Conservation (phyloP, 1,284 basidiomycete genomes). For the Papiliotrema nemorosa region DNA sequence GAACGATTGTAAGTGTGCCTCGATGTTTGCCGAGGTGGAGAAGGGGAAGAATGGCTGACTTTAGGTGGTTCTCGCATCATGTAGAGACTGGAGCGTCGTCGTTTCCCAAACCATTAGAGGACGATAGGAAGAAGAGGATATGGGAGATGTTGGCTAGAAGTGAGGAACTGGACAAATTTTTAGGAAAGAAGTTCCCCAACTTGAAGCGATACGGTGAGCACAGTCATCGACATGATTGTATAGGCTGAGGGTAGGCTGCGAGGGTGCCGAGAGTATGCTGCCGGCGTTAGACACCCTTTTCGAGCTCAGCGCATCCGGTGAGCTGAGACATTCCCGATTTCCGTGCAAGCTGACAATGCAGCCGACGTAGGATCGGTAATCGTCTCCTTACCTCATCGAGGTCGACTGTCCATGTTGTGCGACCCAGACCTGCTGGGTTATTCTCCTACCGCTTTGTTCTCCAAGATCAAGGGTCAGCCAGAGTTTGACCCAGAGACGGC, state of each 20-base stretch:
- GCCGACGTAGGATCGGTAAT: constrained; percentile 68
- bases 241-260: constrained; percentile 41
- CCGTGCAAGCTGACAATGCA: constrained; percentile 26
- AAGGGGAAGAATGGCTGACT: too few species aligned
- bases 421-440: constrained; percentile 63
- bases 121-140: constrained; percentile 56
- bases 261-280: constrained; percentile 87
- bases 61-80: constrained; percentile 72
- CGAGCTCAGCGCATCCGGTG: constrained; percentile 61
- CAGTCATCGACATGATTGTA: background rate
- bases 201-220: constrained; percentile 40
- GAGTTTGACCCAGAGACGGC: constrained; percentile 62
- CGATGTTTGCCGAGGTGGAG: background rate
- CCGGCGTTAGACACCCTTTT: constrained; percentile 76
- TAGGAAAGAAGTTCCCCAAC: constrained; percentile 45
- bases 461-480: constrained; percentile 75
- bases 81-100: constrained; percentile 61
- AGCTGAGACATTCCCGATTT: constrained; percentile 4
- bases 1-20: constrained; percentile 30
- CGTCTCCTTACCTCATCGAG: constrained; percentile 62
- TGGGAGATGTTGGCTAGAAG: constrained; percentile 67
- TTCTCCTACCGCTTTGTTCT: constrained; percentile 65
- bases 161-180: constrained; percentile 66
- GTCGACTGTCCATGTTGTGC: constrained; percentile 78
- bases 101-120: constrained; percentile 39